Base-by-base conservation (phyloP, 352 stramenopile species). In the Pythium phragmitis region DNA sequence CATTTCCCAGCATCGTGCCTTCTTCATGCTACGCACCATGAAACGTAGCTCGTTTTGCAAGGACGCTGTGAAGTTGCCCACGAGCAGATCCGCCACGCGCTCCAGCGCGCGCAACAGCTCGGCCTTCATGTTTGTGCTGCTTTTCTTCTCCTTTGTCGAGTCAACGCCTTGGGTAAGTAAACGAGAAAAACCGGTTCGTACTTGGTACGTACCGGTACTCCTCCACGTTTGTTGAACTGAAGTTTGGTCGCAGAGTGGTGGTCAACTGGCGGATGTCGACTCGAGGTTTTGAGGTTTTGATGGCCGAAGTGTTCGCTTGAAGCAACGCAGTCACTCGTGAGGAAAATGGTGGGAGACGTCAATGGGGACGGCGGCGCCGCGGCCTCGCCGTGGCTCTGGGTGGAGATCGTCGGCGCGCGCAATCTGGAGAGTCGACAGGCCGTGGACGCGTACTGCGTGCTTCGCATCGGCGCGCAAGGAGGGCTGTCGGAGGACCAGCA, bases 41-140 rank as follows among this genome's bases (percentile, higher is more conserved):
- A 94, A 91, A 57, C 85, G 85, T 49, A 94, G 70, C 55, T 94
- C 85, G 57, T 94, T 94, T 70, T 94, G 81, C 66, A 94, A 88
- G 12, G 85, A 91, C 33, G 80, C 82, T 0, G 77, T 82, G 61
- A 94, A 94, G 77, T 91, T 92, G 46, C 78, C 81, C 21, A 94
- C 85, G 46, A 94, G 58, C 55, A 94, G 73, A 58, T 90, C 73
- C 37, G 82, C 85, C 39, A 94, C 74, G 57, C 73, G 70, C 67
- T 90, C 78, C 13, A 92, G 57, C 50, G 65, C 80, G 33, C 75
- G 76, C 63, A 80, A 66, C 67, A 91, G 43, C 68, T 81, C 80
- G 2, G 75, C 60, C 77, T 91, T 91, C 81, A 92, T 92, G 28
- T 2, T 51, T 8, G 13, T 21, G 23, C 47, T 19, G 13, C 26